These are phyloP conservation scores for Globisporangium radiosum DNA, from an alignment of 352 stramenopile genomes.

Conservation along the genomic window DNA sequence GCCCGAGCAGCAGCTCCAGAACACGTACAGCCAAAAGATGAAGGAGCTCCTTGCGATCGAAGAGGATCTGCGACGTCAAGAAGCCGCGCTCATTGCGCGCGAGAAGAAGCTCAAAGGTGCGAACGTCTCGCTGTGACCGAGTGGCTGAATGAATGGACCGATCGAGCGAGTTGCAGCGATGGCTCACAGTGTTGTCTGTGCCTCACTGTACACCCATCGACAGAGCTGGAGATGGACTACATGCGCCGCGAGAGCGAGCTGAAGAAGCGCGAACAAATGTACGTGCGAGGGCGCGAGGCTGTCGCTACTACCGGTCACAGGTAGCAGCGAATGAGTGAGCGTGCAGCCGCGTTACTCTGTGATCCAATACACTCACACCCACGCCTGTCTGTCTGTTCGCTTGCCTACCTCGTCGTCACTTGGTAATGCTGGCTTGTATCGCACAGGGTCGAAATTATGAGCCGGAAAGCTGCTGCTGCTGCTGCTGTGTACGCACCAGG, in stretches of 20 bases:
- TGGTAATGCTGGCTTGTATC: background rate
- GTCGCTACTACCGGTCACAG: too few relatives aligned
- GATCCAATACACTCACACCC: too few relatives aligned
- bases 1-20: slow-evolving; percentile 65
- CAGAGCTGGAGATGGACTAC: slow-evolving; percentile 77
- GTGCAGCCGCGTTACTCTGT: too few relatives aligned
- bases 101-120: slow-evolving; percentile 83
- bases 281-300: slow-evolving; percentile 7
- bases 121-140: too few relatives aligned
- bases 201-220: background rate
- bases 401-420: too few relatives aligned
- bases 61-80: slow-evolving; percentile 79
- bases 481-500: slow-evolving; percentile 11
- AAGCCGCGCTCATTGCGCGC: slow-evolving; percentile 73
- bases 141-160: too few relatives aligned
- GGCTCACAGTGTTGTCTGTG: background rate
- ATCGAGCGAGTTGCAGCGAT: background rate
- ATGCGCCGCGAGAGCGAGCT: slow-evolving; percentile 71
- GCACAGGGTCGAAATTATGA: slow-evolving; percentile 68
- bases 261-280: slow-evolving; percentile 85
- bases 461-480: slow-evolving; percentile 35
- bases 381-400: too few relatives aligned
- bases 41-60: slow-evolving; percentile 83
- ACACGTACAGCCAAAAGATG: slow-evolving; percentile 84
- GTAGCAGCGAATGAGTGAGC: too few relatives aligned